Evolutionary conservation across 2,329 filamentous ascomycete genomes (phyloP).

Genomic region (Monilinia polystroma): DNA sequence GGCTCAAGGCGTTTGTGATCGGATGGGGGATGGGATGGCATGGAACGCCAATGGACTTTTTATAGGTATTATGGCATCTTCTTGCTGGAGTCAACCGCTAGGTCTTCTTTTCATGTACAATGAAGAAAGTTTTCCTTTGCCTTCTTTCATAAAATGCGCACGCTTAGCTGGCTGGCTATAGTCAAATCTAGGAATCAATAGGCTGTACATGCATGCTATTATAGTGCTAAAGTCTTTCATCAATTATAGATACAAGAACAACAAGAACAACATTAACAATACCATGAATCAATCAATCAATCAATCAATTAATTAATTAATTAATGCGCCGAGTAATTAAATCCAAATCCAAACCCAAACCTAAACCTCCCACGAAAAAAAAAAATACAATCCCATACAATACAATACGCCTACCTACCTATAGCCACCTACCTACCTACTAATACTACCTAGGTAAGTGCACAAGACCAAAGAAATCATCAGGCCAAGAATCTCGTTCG

Average conservation of each 20-base stretch:
- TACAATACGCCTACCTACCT: no score
- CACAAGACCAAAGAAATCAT: not conserved
- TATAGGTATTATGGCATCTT: not conserved
- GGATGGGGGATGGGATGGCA: not conserved
- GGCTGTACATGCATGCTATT: not conserved
- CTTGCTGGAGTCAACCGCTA: not conserved
- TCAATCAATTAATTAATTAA: no score
- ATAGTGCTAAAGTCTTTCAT: not conserved
- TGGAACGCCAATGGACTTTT: not conserved
- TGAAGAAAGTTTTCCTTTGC: not conserved
- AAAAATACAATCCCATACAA: no score
- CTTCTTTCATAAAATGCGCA: not conserved
- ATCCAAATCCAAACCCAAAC: no score
- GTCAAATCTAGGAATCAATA: not conserved
- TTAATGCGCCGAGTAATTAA: no score
- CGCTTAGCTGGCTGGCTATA: not conserved
- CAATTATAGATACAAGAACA: no score
- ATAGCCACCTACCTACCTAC: no score
- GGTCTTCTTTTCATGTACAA: not conserved
- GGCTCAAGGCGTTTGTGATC: conserved; percentile 10
- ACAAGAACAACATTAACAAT: no score
- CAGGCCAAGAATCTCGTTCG: not conserved
- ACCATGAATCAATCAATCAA: no score
- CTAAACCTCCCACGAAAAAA: no score
- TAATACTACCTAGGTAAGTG: no score